Evolutionary conservation across 164 flowering plant genomes (phyloP), one percentile per base, ranked within the genome.

Genomic region (Santalum album): DNA sequence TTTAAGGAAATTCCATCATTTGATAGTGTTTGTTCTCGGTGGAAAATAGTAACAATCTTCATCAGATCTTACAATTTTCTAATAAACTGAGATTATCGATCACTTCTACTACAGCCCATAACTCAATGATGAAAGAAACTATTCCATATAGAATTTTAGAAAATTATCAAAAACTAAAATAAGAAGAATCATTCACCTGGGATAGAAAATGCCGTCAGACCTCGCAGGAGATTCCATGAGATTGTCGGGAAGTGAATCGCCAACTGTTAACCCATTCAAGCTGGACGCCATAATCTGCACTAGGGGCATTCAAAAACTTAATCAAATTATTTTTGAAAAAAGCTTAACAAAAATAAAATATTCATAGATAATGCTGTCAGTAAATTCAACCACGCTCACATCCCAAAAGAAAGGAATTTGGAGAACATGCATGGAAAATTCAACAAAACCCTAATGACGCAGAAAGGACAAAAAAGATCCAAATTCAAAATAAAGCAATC

Each of bases 201-300:
- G 57, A 66, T 68, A 76, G 36, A 66, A 59, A 66, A 78, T 68
- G 72, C 57, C 70, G n/a, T 80, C 95, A 22, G 79, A 83, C 72
- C 91, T 75, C 6, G 78, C 85, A 0, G 95, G 91, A 64, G 90
- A 90, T 20, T 85, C 95, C 83, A 83, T 69, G 17, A 80, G 72
- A 67, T 70, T 83, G 11, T 84, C 94, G 27, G 79, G 54, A 1
- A 83, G 72, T 12, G 88, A 44, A 58, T 90, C 97, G 47, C 83
- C 97, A 51, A 90, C 94, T 16, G 94, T 81, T 46, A 90, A 65
- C 57, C 97, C 92, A 70, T 90, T 90, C 69, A 90, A 75, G 64
- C 97, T 90, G 16, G 86, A 90, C 5, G 97, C 97, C 97, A 90
- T 90, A 51, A 90, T 79, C 97, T 90, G 77, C 58, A 66, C 23